Base-by-base conservation (phyloP, 2,329 filamentous ascomycete genomes). In the Parastagonospora avenae region DNA sequence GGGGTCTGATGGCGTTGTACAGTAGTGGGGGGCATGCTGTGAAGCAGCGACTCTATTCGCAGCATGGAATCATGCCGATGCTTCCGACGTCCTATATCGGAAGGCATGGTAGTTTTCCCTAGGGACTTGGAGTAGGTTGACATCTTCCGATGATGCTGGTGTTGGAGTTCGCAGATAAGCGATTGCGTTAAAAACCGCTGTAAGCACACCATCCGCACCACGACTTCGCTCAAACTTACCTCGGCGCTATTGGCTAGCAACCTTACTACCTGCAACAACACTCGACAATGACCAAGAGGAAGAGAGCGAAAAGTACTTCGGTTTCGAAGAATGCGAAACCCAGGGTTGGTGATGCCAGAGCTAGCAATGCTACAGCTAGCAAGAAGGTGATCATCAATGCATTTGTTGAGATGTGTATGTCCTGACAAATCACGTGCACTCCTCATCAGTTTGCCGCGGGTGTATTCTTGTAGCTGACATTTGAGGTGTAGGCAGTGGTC, bases 321-420 rank as follows among this genome's bases (percentile, higher is more conserved):
- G 12, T 4, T 29, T n/a, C 37, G 16, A 50, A 45, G 16, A 35
- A 29, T 30, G 36, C 48, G 15, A 50, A 50, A 6, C 42, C n/a
- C 4, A 50, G 46, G 55, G 63, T 50, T 52, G 38, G 38, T n/a
- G n/a, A 29, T 10, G 16, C 24, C 9, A 8, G 4, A 15, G 16
- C 12, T 12, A 38, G 45, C 16, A 75, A 76, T 24, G 19, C 19
- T 24, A 24, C 8, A 15, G 16, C 19, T 12, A 37, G 45, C 16
- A 75, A 76, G 55, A 75, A 73, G 58, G 57, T 76, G 42, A 73
- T 76, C 28, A 67, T 77, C 36, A 76, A 77, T 61, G 74, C 74
- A 28, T 77, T 77, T 44, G 74, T 77, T 10, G 74, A 76, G 48
- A 74, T 71, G 60, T 76, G 74, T 69, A 56, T 55, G 63, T 63